Percentiles rank a stretch among this genome's conserved stretches.
phyloP scores from a whole-genome alignment of 495 filamentous ascomycete genomes.

The Penicillium cosmopolitanum region DNA sequence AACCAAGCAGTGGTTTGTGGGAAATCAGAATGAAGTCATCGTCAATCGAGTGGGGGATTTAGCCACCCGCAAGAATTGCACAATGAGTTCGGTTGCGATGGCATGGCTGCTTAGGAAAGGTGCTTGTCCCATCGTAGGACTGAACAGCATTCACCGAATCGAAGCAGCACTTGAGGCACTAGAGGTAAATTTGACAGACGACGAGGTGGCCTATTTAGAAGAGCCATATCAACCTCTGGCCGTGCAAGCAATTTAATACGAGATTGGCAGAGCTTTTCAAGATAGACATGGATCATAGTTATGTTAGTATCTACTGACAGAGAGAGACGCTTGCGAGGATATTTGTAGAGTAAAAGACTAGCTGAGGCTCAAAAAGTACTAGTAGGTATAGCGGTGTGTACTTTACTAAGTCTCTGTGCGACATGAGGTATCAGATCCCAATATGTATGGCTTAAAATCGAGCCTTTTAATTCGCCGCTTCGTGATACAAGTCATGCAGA shows the following conservation, averaged over 20 bases:
- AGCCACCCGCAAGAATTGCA: constrained; percentile 56
- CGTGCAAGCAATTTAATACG: constrained; percentile 19
- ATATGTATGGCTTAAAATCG: not conserved
- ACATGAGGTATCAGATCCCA: too few species aligned
- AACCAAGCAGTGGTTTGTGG: constrained; percentile 25
- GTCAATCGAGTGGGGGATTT: constrained; percentile 61
- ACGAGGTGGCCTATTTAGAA: constrained; percentile 62
- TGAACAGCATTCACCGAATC: constrained; percentile 58
- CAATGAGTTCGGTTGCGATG: constrained; percentile 63
- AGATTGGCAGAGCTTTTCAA: not conserved
- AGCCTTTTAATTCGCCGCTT: not conserved
- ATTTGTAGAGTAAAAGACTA: too few species aligned
- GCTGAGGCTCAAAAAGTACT: too few species aligned
- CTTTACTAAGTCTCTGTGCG: too few species aligned
- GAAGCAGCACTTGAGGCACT: constrained; percentile 56
- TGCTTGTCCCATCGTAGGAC: constrained; percentile 62
- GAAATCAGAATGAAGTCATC: constrained; percentile 44
- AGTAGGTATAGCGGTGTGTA: too few species aligned
- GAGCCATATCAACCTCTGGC: constrained; percentile 55
- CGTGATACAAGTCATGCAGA: not conserved
- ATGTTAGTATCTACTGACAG: too few species aligned
- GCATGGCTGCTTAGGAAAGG: constrained; percentile 59
- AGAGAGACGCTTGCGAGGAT: too few species aligned
- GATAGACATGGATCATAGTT: not conserved
- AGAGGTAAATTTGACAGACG: constrained; percentile 51